These are phyloP conservation scores for Vaccinium vitisidaea DNA, from an alignment of 148 eudicot species.

Conservation along the genomic window DNA sequence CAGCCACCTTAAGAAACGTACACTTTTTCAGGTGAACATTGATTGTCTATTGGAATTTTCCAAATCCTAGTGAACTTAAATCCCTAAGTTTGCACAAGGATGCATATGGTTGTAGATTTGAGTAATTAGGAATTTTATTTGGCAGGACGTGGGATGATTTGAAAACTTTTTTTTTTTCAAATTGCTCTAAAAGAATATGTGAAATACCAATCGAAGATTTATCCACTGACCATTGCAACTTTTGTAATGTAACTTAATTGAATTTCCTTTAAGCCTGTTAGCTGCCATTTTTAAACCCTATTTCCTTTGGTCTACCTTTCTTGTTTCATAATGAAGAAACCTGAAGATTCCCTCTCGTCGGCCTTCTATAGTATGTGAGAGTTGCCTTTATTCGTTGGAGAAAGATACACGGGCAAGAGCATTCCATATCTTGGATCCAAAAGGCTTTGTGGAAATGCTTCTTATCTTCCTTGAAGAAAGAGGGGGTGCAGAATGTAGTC, in stretches of 20 bases:
- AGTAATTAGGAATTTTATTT: background rate
- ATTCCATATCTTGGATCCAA: constrained; percentile 87
- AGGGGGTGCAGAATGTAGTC: constrained; percentile 33
- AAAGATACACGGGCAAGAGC: constrained; percentile 78
- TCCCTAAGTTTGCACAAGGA: background rate
- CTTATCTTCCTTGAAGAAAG: constrained; percentile 84
- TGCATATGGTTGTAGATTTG: background rate
- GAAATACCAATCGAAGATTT: background rate
- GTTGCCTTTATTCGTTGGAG: constrained; percentile 74
- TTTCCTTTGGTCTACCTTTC: background rate
- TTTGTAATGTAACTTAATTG: background rate
- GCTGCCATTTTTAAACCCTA: background rate
- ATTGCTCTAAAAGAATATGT: background rate
- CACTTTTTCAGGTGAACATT: background rate
- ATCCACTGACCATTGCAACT: background rate
- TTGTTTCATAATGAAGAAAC: constrained; percentile 42
- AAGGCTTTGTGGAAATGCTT: constrained; percentile 78
- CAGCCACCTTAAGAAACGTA: background rate
- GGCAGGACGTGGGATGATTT: background rate
- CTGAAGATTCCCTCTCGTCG: constrained; percentile 85
- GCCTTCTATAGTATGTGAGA: constrained; percentile 90
- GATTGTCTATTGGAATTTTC: background rate
- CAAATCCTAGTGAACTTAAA: background rate
- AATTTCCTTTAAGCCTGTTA: background rate
- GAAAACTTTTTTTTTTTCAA: background rate